Conservation (phyloP, 2,329 filamentous ascomycete genomes). For the Neurospora crassa region DNA sequence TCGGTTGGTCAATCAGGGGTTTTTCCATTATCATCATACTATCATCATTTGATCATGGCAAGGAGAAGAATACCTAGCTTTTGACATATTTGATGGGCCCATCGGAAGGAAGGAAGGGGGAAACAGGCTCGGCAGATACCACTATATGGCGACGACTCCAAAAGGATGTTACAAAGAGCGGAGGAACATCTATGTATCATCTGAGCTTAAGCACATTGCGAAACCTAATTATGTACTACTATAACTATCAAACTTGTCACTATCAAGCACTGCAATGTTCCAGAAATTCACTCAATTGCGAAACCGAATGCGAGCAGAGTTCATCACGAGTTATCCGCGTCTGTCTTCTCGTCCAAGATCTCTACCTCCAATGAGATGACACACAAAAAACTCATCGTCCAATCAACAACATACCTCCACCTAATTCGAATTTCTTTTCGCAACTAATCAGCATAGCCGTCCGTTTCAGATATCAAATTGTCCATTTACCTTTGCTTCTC, state of each 20-base stretch:
- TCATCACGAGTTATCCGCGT: neutral
- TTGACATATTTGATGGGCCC: neutral
- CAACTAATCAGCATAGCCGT: neutral
- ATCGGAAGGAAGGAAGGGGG: slow-evolving; percentile 3
- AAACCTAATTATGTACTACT: slow-evolving; percentile 15
- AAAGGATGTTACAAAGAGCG: slow-evolving; percentile 2
- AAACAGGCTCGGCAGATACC: slow-evolving; percentile 10
- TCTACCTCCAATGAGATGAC: neutral
- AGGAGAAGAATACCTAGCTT: neutral
- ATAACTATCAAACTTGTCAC: neutral
- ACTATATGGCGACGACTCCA: slow-evolving; percentile 6
- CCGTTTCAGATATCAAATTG: neutral
- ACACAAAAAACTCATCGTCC: neutral
- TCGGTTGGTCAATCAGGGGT: neutral
- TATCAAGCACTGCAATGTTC: neutral
- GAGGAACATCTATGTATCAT: neutral
- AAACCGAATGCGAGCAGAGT: neutral
- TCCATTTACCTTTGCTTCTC: neutral
- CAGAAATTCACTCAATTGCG: neutral
- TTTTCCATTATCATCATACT: slow-evolving; percentile 5
- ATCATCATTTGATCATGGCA: slow-evolving; percentile 4
- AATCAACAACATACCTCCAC: neutral
- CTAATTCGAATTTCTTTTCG: neutral
- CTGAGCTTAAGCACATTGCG: neutral
- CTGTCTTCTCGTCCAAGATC: neutral